Evolutionary conservation across 2,329 filamentous ascomycete species (phyloP), one percentile per base, ranked within the genome.

Genomic region (Apiospora saccharicola): DNA sequence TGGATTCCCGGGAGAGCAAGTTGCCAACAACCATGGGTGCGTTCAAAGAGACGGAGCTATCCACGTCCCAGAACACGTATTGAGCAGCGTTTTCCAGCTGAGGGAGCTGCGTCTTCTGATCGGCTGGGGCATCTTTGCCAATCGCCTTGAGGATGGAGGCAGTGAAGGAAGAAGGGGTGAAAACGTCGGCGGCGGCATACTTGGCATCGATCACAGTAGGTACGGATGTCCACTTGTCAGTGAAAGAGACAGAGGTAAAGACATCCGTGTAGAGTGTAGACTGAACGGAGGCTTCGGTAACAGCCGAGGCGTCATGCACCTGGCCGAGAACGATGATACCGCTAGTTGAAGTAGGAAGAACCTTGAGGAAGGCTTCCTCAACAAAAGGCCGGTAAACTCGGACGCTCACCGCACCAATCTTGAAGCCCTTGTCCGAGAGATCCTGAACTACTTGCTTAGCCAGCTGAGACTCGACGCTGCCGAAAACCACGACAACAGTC

Each of bases 231-330:
- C 91, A 91, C 78, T 90, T 89, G 77, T 89, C 88, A 30, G 93
- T 92, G 82, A 98, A 98, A 49, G 93, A 90, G 70, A 97, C 86
- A 26, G 96, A 90, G 12, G 95, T 93, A 71, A 98, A 86, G 5
- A 98, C 94, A 81, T 99, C 96, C n/a, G 92, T 91, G 82, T 96
- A 98, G 3, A 99, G 90, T 24, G 90, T 89, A n/a, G 96, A 98
- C 81, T 94, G 93, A 70, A 93, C 85, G 22, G 92, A 92, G 71
- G 89, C 83, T 80, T 98, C 96, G 53, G 90, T 86, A 8, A 96
- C 93, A 72, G 91, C 90, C 73, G 89, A 85, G 75, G 93, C 89
- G 76, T 93, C 91, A 74, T 88, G 84, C 76, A 99, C 96, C 82
- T 99, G 96, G 71, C 96, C 96, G 7, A 99, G 90, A 26, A 98